Conservation (phyloP, 148 eudicot species). For the Dianthus caryophyllus region DNA sequence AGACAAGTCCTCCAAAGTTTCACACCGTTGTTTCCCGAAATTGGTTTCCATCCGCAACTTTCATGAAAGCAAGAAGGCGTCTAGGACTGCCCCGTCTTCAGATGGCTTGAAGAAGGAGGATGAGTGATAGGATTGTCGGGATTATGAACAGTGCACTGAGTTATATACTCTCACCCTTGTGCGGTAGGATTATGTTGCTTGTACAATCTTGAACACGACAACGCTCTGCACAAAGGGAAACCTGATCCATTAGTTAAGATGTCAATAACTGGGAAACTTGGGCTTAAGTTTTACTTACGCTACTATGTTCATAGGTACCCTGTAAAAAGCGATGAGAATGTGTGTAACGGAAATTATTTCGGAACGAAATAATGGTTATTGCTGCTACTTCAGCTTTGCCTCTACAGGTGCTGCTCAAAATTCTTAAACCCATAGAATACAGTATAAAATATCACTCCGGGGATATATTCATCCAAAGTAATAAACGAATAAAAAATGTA, state of each 20-base stretch:
- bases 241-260: slow-evolving; percentile 1
- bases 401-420: background rate
- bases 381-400: background rate
- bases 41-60: slow-evolving; percentile 45
- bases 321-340: slow-evolving; percentile 11
- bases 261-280: slow-evolving; percentile 1
- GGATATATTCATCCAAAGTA: too few relatives aligned
- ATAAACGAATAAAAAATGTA: too few relatives aligned
- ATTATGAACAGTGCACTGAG: background rate
- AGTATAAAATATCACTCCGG: too few relatives aligned
- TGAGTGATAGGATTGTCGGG: background rate
- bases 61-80: slow-evolving; percentile 37
- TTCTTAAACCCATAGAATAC: too few relatives aligned
- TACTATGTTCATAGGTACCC: slow-evolving; percentile 10
- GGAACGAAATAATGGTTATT: background rate
- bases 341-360: background rate
- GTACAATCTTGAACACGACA: slow-evolving; percentile 1
- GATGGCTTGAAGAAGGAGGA: slow-evolving; percentile 16
- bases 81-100: slow-evolving; percentile 26
- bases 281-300: background rate
- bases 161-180: background rate
- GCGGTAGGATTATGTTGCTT: slow-evolving; percentile 2
- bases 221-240: slow-evolving; percentile 12
- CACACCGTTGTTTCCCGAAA: slow-evolving; percentile 60
- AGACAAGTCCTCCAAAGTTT: slow-evolving; percentile 29